Evolutionary conservation across 1,284 basidiomycete genomes (phyloP).

Genomic region (Trametes hirsuta): DNA sequence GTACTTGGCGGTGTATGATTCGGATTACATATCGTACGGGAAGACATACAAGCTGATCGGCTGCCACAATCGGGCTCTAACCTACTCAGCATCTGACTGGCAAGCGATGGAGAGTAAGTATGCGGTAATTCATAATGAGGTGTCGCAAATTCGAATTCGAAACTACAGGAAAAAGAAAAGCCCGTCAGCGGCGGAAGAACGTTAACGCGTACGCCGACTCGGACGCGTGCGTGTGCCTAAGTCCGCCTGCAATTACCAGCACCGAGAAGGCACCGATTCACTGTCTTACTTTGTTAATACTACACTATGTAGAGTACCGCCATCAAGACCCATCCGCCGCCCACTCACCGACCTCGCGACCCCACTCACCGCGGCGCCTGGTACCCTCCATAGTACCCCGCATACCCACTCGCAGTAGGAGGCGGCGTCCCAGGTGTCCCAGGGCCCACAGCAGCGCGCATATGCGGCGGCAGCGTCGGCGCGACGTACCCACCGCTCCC

Average conservation of each 20-base stretch:
- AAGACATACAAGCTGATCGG: background rate
- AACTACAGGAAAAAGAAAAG: background rate
- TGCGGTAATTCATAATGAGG: no score
- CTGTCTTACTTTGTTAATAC: conserved; percentile 10
- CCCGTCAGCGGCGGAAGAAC: background rate
- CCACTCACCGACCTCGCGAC: background rate
- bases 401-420: conserved; percentile 17
- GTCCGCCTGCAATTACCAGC: background rate
- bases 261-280: background rate
- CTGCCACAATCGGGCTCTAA: no score
- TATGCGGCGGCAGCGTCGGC: conserved; percentile 47
- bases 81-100: no score
- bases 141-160: no score
- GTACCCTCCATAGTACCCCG: conserved; percentile 33
- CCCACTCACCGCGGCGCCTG: conserved; percentile 25
- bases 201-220: background rate
- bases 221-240: no score
- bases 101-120: no score
- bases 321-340: background rate
- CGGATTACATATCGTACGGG: background rate
- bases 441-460: conserved; percentile 28
- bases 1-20: no score
- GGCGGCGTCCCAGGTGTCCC: conserved; percentile 31
- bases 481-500: conserved; percentile 32
- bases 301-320: conserved; percentile 22